phyloP scores from a whole-genome alignment of 1,284 basidiomycete species.

The Vanrija humicola region DNA sequence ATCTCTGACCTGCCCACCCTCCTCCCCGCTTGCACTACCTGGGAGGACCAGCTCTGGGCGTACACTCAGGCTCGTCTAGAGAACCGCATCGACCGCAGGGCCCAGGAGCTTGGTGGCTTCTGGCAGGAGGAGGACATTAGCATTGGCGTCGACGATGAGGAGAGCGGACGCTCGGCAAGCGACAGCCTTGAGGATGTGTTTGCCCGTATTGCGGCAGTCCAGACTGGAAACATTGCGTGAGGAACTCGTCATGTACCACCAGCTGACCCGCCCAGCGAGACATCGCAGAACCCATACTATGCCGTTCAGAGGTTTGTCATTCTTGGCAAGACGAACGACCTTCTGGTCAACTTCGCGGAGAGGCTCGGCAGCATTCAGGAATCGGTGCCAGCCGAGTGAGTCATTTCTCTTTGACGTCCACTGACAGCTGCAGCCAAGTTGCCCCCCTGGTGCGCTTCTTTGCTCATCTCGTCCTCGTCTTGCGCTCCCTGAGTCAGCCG shows the following conservation, averaged over 20 bases:
- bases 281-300: conserved; percentile 70
- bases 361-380: conserved; percentile 52
- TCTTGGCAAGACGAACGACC: conserved; percentile 62
- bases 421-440: conserved; percentile 17
- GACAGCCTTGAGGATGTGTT: conserved; percentile 42
- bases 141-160: conserved; percentile 31
- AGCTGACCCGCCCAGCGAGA: conserved; percentile 38
- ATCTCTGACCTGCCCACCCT: conserved; percentile 78
- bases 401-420: neutral
- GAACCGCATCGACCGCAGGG: conserved; percentile 47
- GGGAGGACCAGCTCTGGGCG: conserved; percentile 96
- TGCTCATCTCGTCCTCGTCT: conserved; percentile 86
- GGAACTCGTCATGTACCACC: conserved; percentile 4
- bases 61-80: conserved; percentile 81
- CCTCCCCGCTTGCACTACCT: conserved; percentile 70
- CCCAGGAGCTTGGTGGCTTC: conserved; percentile 46
- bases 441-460: conserved; percentile 72
- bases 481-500: conserved; percentile 72
- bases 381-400: conserved; percentile 60
- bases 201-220: conserved; percentile 33
- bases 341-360: conserved; percentile 69
- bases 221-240: conserved; percentile 39
- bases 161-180: conserved; percentile 22
- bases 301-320: conserved; percentile 74
- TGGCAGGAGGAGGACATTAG: conserved; percentile 42